These are phyloP conservation scores for Xylaria sp. DNA, from an alignment of 2,329 filamentous ascomycete species.

Conservation along the genomic window DNA sequence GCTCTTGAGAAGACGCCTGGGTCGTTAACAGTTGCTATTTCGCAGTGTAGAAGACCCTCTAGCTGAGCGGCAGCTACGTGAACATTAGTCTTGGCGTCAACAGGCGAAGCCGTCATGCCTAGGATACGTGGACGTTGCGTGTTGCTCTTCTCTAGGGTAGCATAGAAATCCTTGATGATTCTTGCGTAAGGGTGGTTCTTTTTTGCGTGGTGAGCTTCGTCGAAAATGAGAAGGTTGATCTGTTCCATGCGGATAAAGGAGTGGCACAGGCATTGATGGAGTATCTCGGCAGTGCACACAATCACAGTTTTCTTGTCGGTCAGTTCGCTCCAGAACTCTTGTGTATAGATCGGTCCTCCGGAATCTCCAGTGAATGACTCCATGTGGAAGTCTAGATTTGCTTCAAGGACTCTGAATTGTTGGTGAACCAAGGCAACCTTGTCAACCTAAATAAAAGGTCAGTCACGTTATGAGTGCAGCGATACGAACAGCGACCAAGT, in stretches of 20 bases:
- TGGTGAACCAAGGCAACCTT: constrained; percentile 91
- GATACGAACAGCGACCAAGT: background rate
- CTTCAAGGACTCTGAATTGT: constrained; percentile 80
- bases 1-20: constrained; percentile 62
- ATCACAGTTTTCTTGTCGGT: constrained; percentile 76
- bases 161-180: constrained; percentile 88
- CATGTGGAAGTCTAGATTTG: constrained; percentile 79
- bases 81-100: constrained; percentile 81
- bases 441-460: constrained; percentile 62
- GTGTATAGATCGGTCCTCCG: constrained; percentile 48
- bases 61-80: constrained; percentile 72
- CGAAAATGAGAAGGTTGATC: constrained; percentile 91
- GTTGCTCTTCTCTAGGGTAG: constrained; percentile 49
- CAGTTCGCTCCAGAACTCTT: constrained; percentile 57
- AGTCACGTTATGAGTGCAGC: background rate
- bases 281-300: constrained; percentile 89
- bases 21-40: constrained; percentile 75
- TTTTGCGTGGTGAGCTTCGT: constrained; percentile 96
- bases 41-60: constrained; percentile 77
- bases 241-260: constrained; percentile 80
- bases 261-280: constrained; percentile 77
- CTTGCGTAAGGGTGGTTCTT: constrained; percentile 89
- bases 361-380: constrained; percentile 77
- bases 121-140: constrained; percentile 75
- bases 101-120: constrained; percentile 96